Evolutionary conservation across 768 basidiomycete genomes (phyloP), one percentile per base, ranked within the genome.

Genomic region (Boletus subparvulus): DNA sequence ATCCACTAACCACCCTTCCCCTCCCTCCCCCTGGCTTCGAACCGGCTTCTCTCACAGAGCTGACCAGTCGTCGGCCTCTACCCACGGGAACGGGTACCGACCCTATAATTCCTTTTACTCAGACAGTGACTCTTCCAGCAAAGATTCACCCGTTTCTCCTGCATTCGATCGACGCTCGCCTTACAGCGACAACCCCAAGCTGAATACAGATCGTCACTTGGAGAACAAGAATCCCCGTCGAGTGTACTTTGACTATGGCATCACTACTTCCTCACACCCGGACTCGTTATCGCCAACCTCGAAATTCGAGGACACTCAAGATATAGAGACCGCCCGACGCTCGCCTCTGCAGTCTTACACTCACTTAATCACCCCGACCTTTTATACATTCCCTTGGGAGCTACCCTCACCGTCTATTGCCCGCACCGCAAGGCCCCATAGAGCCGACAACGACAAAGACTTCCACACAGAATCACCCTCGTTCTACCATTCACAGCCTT

Each of bases 401-500:
- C 44, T 66, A 16, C 60, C 61, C 2, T 51, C 52, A 3, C 68
- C 65, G 0, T 56, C 54, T 8, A 48, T 49, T 17, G 42, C 59
- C 14, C 59, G 57, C 54, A 46, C 56, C 17, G 3, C 52, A 6
- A 11, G 28, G 6, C 26, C 51, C 11, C 43, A 58, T 6, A 60
- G 32, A 41, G 28, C 28, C 12, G 24, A 26, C 2, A 28, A 17
- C 43, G 60, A 60, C 2, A 66, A 58, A 16, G 52, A 56, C n/a
- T 36, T 28, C 6, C 52, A 32, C 19, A 36, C 46, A 7, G 60
- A 71, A 9, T 39, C 63, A 0, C 52, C 58, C 30, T 57, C 63
- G 3, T 68, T 71, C 55, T 63, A 58, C 50, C 60, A 64, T 4
- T 75, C 74, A 4, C 67, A 73, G 24, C 61, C 72, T 2, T 75